Evolutionary conservation across 2,329 filamentous ascomycete genomes (phyloP), one percentile per base, ranked within the genome.

Genomic region (Graphilbum sp.): DNA sequence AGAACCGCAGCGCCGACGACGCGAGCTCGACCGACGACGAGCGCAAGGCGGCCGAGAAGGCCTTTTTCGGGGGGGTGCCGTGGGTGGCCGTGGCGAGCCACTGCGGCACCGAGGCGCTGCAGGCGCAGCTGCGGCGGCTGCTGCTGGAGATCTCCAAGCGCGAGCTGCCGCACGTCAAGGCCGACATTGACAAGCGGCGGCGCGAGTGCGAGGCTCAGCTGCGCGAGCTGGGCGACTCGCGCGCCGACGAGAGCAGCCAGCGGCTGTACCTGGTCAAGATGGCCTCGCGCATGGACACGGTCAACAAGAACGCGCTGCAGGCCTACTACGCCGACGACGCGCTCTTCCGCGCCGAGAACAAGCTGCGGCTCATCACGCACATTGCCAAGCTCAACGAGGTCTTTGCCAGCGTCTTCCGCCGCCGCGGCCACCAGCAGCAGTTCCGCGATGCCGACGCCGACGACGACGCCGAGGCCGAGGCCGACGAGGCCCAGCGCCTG

Each of bases 1-100:
- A 61, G 37, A 70, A 67, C 21, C 59, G 64, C 0, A 50, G 64
- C 10, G 58, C 61, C 0, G 63, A 66, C 13, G 62, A 67, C 5
- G 44, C 34, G 0, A 39, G 47, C 0, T 55, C 57, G 1, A 52
- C 48, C 0, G 39, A 59, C 0, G 40, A 48, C 1, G 44, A 58
- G 1, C 55, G 62, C 0, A 46, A 54, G 6, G 34, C 25, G 0
- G 40, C 48, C 0, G 64, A 67, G 41, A 48, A 39, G 2, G 36
- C 24, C 0, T 64, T 68, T 40, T 66, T 66, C 34, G 16, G 38
- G 0, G 13, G 49, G 0, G 34, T 44, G 0, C 57, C 58, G 0
- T 69, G 63, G 64, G 45, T 43, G 0, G 41, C 3, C 1, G 46
- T 58, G 0, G 39, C 32, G 0, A 41, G 47, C 0, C 49, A 52